A percentile compares a stretch with the other conserved stretches of the same genome.
Conservation (phyloP, 148 eudicot species). For the Rhododendron henanense region DNA sequence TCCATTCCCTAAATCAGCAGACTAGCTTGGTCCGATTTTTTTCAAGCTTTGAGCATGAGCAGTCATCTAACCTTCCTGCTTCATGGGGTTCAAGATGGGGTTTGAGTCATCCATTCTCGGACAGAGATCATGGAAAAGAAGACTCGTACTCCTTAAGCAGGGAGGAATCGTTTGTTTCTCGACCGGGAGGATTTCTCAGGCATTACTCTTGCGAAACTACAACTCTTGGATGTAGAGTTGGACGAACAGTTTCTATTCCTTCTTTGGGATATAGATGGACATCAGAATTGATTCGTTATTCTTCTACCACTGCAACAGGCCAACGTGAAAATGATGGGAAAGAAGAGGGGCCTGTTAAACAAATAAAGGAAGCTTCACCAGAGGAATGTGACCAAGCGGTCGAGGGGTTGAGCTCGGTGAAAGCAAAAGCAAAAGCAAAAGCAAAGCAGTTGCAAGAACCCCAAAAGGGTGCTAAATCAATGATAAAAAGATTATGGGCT, state of each 20-base stretch:
- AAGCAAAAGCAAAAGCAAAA: conserved; percentile 75
- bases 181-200: conserved; percentile 26
- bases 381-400: conserved; percentile 96
- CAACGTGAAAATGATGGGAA: conserved; percentile 57
- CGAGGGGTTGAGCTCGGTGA: conserved; percentile 58
- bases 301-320: conserved; percentile 49
- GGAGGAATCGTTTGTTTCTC: conserved; percentile 44
- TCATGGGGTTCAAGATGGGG: conserved; percentile 22
- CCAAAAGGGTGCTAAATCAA: conserved; percentile 32
- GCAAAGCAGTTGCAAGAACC: conserved; percentile 54
- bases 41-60: conserved; percentile 20
- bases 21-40: conserved; percentile 24
- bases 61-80: conserved; percentile 14
- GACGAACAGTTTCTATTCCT: conserved; percentile 24
- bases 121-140: conserved; percentile 11
- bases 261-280: conserved; percentile 30
- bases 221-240: conserved; percentile 21
- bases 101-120: conserved; percentile 18
- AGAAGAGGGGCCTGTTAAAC: conserved; percentile 43
- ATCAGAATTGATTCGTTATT: conserved; percentile 25
- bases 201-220: conserved; percentile 25
- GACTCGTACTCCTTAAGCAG: conserved; percentile 22
- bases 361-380: conserved; percentile 81
- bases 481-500: conserved; percentile 52
- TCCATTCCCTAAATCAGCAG: conserved; percentile 28